A percentile compares a stretch with the other conserved stretches of the same genome.
Evolutionary conservation across 768 basidiomycete species (phyloP).

Genomic region (Mycena filopes): DNA sequence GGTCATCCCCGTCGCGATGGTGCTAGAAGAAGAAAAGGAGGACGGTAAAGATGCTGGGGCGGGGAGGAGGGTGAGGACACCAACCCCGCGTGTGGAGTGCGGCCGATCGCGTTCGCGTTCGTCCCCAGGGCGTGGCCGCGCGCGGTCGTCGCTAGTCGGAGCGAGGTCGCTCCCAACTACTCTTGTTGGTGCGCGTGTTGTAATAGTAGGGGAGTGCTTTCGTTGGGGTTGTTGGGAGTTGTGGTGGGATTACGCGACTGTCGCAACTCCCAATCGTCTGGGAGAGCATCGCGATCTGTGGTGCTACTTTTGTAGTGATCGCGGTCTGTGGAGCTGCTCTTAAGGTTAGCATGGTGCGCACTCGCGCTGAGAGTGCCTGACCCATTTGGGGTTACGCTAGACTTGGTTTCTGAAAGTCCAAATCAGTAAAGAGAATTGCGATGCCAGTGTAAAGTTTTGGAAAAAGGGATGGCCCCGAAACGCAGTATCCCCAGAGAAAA

Average conservation of each 20-base stretch:
- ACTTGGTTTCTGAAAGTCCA: constrained; percentile 30
- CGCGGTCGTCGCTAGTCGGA: constrained; percentile 3
- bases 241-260: constrained; percentile 5
- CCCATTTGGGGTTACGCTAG: constrained; percentile 18
- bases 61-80: constrained; percentile 31
- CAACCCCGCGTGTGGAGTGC: constrained; percentile 33
- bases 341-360: constrained; percentile 16
- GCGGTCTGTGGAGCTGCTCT: constrained; percentile 28
- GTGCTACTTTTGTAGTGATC: constrained; percentile 25
- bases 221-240: background rate
- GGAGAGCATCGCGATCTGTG: constrained; percentile 21
- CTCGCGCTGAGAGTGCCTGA: constrained; percentile 11
- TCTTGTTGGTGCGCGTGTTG: constrained; percentile 20
- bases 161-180: constrained; percentile 23
- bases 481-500: too few species aligned
- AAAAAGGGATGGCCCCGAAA: background rate
- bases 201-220: constrained; percentile 2
- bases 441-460: background rate
- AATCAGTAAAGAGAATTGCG: background rate
- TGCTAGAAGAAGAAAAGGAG: constrained; percentile 17
- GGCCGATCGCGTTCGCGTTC: constrained; percentile 18
- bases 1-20: constrained; percentile 9
- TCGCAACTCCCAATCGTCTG: constrained; percentile 10
- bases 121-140: background rate
- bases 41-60: constrained; percentile 33